Evolutionary conservation across 768 basidiomycete genomes (phyloP), one percentile per base, ranked within the genome.

Genomic region (Xerocomus potaroensis): DNA sequence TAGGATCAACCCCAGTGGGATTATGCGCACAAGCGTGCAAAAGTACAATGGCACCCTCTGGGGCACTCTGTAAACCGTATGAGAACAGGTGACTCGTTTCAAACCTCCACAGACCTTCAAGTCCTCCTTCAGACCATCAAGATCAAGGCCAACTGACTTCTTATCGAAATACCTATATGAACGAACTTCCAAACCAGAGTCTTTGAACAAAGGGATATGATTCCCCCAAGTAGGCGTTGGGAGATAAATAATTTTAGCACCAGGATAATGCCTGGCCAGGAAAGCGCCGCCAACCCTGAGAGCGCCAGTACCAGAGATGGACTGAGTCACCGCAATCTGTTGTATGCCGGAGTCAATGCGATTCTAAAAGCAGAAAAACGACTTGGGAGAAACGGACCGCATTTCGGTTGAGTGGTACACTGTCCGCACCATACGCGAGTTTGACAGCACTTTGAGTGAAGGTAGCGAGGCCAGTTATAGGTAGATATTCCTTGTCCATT

Each of bases 1-100:
- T 96, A 24, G 92, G 94, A 71, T 99, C 96, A 55, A 98, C 80
- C 51, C 96, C 95, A 30, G 92, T 94, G n/a, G 95, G 95, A 71
- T 99, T 99, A 77, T 98, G 92, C 22, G 95, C 96, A 69, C 96
- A 98, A 3, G 95, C 95, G 60, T 98, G 95, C 16, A 99, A 73
- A 49, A 97, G 77, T 12, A 98, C 87, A 53, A 95, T 80, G 29
- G 92, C 81, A 46, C 80, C 74, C 60, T 87, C 82, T 3, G 91
- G 86, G 42, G 83, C 86, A 50, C 72, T 79, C 84, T 71, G 43
- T 37, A 34, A 30, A 40, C 5, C 15, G 6, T 4, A 22, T 67
- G 39, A 66, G 52, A 5, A 38, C 23, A 21, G 26, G 23, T 8
- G 16, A 51, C 50, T 18, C 37, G 18, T 29, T 6, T 38, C 24